Evolutionary conservation across 1,284 basidiomycete species (phyloP), one percentile per base, ranked within the genome.

Genomic region (Fomes fomentarius): DNA sequence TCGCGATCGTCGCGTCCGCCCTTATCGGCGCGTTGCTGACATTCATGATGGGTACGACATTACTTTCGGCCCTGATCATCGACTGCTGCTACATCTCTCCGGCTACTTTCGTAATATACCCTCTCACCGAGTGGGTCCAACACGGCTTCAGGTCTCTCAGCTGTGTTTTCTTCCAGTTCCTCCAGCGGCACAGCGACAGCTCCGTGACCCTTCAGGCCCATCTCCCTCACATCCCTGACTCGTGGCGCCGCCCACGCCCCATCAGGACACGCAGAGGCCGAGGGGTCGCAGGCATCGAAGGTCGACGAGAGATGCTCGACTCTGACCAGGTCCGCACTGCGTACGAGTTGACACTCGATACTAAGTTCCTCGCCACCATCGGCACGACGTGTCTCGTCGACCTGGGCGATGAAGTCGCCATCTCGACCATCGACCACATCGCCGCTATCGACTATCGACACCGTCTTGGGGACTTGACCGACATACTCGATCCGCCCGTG

Each of bases 1-100:
- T 62, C 15, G 52, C 57, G 0, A 21, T 21, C 17, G 33, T 45
- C 7, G 25, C 49, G 0, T 33, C 50, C 1, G 21, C 12, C 1
- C 41, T 51, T 15, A 30, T 52, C 15, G 41, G 49, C 10, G 3
- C 35, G 2, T 17, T 56, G 9, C 3, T 24, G 0, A 10, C 33
- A 0, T 56, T 58, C 41, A 49, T 39, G 4, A 14, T 41, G 15
- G 31, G 4, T 30, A 52, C 57, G 0, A 47, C 40, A 6, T 1
- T 62, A 0, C 31, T 54, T 5, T 57, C 60, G 25, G n/a, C 38
- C 0, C 19, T 40, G n/a, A 12, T 12, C 12, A 22, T n/a, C 30
- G 26, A 31, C 14, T 49, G 47, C 47, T 38, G 38, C 39, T 49
- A 49, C 38, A 17, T 49, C 12, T 49, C 47, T 4, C 38, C 38